Evolutionary conservation across 2,329 filamentous ascomycete genomes (phyloP).

Genomic region (Rhinocladiella mackenziei): DNA sequence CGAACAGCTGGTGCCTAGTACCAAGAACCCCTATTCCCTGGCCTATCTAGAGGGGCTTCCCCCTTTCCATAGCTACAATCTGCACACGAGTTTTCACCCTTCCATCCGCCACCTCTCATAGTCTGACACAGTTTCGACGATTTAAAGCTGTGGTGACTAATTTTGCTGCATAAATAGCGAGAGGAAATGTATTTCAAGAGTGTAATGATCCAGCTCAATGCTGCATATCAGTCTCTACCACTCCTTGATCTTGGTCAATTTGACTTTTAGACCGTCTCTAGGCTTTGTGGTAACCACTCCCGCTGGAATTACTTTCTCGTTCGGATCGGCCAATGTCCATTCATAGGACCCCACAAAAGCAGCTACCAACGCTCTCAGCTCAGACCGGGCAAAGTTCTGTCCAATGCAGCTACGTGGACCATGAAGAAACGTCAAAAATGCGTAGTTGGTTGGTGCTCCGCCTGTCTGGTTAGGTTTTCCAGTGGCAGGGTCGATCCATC

Average conservation of each 20-base stretch:
- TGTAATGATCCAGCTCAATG: too few relatives aligned
- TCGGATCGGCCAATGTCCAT: conserved; percentile 38
- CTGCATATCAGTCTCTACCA: too few relatives aligned
- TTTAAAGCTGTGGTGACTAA: too few relatives aligned
- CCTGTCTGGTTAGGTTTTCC: conserved; percentile 36
- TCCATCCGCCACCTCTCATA: too few relatives aligned
- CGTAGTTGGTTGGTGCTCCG: conserved; percentile 66
- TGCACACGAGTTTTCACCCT: too few relatives aligned
- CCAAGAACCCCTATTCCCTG: too few relatives aligned
- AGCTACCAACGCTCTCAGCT: conserved; percentile 40
- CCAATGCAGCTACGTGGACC: conserved; percentile 48
- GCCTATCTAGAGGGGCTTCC: too few relatives aligned
- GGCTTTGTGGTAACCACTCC: conserved; percentile 41
- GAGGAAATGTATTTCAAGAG: too few relatives aligned
- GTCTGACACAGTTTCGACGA: too few relatives aligned
- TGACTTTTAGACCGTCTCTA: conserved; percentile 38
- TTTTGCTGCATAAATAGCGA: too few relatives aligned
- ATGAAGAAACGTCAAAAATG: conserved; percentile 77
- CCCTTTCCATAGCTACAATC: too few relatives aligned
- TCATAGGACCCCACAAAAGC: conserved; percentile 37
- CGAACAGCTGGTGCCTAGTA: too few relatives aligned
- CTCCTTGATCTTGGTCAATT: conserved; percentile 33
- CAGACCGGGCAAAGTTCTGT: conserved; percentile 56
- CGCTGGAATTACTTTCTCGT: conserved; percentile 36
- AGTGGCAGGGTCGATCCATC: conserved; percentile 58